A percentile compares a stretch with the other conserved stretches of the same genome.
phyloP scores from a whole-genome alignment of 208 protist species.

The Leishmania major region DNA sequence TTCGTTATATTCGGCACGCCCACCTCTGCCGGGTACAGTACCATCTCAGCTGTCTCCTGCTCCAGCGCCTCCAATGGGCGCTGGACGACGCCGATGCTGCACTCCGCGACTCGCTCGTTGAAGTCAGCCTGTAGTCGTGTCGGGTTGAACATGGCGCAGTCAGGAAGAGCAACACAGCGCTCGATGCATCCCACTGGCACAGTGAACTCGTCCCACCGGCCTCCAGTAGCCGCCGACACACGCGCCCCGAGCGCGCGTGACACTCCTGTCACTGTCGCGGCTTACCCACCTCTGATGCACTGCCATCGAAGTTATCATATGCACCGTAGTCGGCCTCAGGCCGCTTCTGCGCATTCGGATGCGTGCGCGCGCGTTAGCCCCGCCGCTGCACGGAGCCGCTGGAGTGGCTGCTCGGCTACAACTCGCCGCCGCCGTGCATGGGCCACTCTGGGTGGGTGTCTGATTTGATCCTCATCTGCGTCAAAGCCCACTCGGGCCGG shows the following conservation, averaged over 20 bases:
- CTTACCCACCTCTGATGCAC: not conserved
- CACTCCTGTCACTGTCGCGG: not conserved
- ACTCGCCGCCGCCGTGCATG: conserved; percentile 16
- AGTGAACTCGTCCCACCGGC: conserved; percentile 2
- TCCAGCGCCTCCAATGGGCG: conserved; percentile 26
- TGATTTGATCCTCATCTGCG: not conserved
- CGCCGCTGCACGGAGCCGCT: not conserved
- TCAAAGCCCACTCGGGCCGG: not conserved
- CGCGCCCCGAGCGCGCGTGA: not conserved
- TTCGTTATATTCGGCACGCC: conserved; percentile 15
- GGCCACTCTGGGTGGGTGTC: not conserved
- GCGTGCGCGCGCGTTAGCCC: not conserved
- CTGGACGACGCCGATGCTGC: conserved; percentile 22
- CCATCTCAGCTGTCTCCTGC: conserved; percentile 4
- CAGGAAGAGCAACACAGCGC: conserved; percentile 41
- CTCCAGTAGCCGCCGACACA: not conserved
- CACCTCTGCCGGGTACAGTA: conserved; percentile 18
- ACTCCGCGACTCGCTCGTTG: conserved; percentile 31
- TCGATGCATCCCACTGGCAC: conserved; percentile 31
- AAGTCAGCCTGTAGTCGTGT: not conserved
- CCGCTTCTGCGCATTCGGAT: not conserved
- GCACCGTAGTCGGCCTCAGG: not conserved
- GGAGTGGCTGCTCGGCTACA: conserved; percentile 8
- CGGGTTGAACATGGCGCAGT: conserved; percentile 29
- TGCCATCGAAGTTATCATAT: not conserved